Conservation (phyloP, 352 stramenopile species). For the Phytophthora palmivora region DNA sequence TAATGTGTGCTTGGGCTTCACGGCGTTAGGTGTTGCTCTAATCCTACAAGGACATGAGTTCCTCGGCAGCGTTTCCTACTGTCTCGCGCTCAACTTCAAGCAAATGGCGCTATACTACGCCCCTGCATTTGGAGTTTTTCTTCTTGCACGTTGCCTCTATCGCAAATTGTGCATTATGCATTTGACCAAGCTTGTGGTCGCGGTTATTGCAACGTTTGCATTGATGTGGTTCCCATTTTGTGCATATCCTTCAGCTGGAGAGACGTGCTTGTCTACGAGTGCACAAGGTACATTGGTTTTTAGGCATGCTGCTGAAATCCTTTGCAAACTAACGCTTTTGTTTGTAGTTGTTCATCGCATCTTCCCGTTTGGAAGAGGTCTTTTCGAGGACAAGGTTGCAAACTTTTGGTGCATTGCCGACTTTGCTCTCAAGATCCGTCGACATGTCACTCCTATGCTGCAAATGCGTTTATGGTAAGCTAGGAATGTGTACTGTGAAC, state of each 20-base stretch:
- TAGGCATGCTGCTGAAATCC: not conserved
- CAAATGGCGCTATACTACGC: constrained; percentile 99
- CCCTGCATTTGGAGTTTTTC: constrained; percentile 92
- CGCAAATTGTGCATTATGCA: constrained; percentile 56
- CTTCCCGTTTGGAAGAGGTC: constrained; percentile 95
- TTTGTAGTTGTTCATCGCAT: constrained; percentile 90
- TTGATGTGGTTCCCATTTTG: constrained; percentile 94
- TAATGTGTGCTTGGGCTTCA: constrained; percentile 96
- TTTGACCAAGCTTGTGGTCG: constrained; percentile 77
- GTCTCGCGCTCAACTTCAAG: constrained; percentile 98
- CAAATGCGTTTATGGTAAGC: constrained; percentile 82
- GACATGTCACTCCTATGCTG: constrained; percentile 47
- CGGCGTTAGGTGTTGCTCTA: constrained; percentile 69
- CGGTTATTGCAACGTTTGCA: constrained; percentile 91
- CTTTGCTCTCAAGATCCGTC: constrained; percentile 77
- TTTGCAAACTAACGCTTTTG: constrained; percentile 3
- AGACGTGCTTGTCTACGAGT: constrained; percentile 67
- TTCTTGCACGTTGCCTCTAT: constrained; percentile 91
- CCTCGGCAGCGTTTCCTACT: constrained; percentile 89
- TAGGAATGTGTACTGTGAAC: not conserved
- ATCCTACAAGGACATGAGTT: constrained; percentile 83
- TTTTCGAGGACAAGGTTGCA: constrained; percentile 99
- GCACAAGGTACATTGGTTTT: constrained; percentile 59
- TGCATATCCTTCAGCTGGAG: constrained; percentile 41
- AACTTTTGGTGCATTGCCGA: constrained; percentile 96